Conservation (phyloP, 495 filamentous ascomycete genomes). For the Trichocladium antarcticum region DNA sequence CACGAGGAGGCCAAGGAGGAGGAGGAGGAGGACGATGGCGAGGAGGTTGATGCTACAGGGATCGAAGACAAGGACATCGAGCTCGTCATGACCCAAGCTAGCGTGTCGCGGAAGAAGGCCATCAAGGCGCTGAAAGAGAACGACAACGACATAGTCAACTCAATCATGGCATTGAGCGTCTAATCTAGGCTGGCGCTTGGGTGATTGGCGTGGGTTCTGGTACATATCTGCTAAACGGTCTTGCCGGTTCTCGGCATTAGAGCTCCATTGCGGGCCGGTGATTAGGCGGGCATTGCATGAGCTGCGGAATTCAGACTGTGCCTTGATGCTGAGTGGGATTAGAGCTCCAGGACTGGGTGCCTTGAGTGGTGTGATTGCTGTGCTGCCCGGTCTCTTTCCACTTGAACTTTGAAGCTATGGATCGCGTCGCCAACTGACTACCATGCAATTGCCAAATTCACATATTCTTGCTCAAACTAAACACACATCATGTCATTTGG, state of each 20-base stretch:
- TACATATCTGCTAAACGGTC: slow-evolving; percentile 2
- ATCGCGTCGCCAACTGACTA: too few relatives aligned
- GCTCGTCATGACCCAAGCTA: slow-evolving; percentile 96
- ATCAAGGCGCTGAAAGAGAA: slow-evolving; percentile 98
- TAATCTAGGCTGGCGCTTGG: slow-evolving; percentile 35
- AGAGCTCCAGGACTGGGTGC: not conserved
- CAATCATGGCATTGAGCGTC: slow-evolving; percentile 98
- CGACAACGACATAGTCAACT: slow-evolving; percentile 99
- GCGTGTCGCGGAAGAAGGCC: slow-evolving; percentile 91
- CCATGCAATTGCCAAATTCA: too few relatives aligned
- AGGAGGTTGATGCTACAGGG: slow-evolving; percentile 86
- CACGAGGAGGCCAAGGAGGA: slow-evolving; percentile 63
- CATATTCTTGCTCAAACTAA: too few relatives aligned
- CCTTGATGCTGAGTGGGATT: not conserved
- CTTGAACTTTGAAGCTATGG: too few relatives aligned
- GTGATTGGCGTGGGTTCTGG: not conserved
- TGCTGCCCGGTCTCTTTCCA: too few relatives aligned
- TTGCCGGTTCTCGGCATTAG: not conserved
- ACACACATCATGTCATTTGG: too few relatives aligned
- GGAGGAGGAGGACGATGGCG: slow-evolving; percentile 85
- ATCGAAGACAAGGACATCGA: slow-evolving; percentile 99
- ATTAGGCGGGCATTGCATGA: not conserved
- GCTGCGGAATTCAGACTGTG: slow-evolving; percentile 1
- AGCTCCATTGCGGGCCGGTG: not conserved
- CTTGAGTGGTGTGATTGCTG: not conserved